A percentile compares a stretch with the other conserved stretches of the same genome.
phyloP scores from a whole-genome alignment of 192 early-diverging fungal genomes.

The Allomyces javanicus region DNA sequence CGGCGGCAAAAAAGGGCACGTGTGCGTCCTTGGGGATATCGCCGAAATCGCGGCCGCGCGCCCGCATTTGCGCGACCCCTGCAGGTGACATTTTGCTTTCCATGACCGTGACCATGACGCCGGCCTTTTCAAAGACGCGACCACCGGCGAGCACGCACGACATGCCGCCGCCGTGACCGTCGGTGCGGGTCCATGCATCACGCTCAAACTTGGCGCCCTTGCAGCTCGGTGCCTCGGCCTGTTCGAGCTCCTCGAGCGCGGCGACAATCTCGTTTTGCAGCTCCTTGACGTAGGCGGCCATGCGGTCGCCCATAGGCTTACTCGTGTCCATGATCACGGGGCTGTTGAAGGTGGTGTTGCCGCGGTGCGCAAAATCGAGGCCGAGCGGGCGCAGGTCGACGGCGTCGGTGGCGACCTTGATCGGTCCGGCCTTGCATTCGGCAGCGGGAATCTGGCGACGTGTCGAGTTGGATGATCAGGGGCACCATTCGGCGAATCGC shows the following conservation, averaged over 20 bases:
- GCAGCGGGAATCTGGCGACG: background rate
- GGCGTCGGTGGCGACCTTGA: background rate
- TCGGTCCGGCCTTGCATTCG: background rate
- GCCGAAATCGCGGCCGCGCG: constrained; percentile 47
- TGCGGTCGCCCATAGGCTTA: constrained; percentile 52
- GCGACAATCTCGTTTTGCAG: constrained; percentile 59
- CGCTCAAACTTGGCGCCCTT: constrained; percentile 40
- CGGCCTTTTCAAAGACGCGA: constrained; percentile 88
- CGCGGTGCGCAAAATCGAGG: background rate
- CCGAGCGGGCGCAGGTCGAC: background rate
- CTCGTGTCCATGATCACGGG: constrained; percentile 10
- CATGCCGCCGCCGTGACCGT: constrained; percentile 72
- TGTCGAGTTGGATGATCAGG: too few species aligned
- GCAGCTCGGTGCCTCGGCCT: constrained; percentile 1
- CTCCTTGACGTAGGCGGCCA: constrained; percentile 56
- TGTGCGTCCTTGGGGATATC: constrained; percentile 21
- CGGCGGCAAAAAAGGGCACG: constrained; percentile 68
- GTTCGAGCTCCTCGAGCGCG: constrained; percentile 40
- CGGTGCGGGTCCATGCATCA: constrained; percentile 68
- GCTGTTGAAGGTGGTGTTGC: background rate
- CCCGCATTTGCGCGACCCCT: constrained; percentile 71
- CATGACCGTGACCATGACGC: constrained; percentile 82
- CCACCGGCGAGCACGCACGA: constrained; percentile 83
- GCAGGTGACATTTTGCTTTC: constrained; percentile 58
- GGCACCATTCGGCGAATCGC: too few species aligned